Percentiles rank a stretch among this genome's conserved stretches.
Evolutionary conservation across 371 early-diverging fungal genomes (phyloP).

Genomic region (Caulochytrium protostelioides): DNA sequence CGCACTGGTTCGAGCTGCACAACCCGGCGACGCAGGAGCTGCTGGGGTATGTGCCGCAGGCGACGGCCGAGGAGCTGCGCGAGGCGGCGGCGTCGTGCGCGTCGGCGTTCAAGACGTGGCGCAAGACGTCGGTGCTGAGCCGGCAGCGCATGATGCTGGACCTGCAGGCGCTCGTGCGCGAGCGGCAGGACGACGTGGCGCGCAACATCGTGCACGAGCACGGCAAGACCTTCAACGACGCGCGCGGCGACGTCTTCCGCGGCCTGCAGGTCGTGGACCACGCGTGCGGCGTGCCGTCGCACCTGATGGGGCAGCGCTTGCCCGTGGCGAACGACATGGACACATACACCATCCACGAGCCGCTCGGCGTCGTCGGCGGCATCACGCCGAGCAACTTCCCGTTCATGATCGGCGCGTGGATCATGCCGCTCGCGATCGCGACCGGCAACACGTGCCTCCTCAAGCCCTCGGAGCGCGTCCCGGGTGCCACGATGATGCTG

Average conservation of each 20-base stretch:
- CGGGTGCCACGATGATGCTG: constrained; percentile 82
- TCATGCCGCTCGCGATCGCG: constrained; percentile 85
- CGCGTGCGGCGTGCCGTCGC: constrained; percentile 53
- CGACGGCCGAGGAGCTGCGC: constrained; percentile 62
- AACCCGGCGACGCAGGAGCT: constrained; percentile 75
- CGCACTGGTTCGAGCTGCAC: no score
- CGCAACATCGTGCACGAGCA: constrained; percentile 70
- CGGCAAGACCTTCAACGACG: constrained; percentile 86
- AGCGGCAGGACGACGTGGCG: constrained; percentile 51
- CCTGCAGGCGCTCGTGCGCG: constrained; percentile 62
- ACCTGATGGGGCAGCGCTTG: constrained; percentile 61
- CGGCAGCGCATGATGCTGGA: constrained; percentile 75
- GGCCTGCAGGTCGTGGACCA: constrained; percentile 59
- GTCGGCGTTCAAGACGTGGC: constrained; percentile 72
- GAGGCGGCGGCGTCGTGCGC: constrained; percentile 54
- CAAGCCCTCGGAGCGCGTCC: constrained; percentile 89
- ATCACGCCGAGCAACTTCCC: constrained; percentile 94
- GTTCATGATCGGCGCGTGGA: constrained; percentile 79
- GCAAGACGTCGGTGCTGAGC: constrained; percentile 54
- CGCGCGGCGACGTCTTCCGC: constrained; percentile 72
- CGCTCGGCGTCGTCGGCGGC: constrained; percentile 85
- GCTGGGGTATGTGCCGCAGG: constrained; percentile 68
- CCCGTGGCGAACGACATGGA: constrained; percentile 83
- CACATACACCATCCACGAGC: constrained; percentile 82
- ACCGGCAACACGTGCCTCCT: constrained; percentile 71